These are phyloP conservation scores for Betula pendula DNA, from an alignment of 306 rosid genomes.

Conservation along the genomic window DNA sequence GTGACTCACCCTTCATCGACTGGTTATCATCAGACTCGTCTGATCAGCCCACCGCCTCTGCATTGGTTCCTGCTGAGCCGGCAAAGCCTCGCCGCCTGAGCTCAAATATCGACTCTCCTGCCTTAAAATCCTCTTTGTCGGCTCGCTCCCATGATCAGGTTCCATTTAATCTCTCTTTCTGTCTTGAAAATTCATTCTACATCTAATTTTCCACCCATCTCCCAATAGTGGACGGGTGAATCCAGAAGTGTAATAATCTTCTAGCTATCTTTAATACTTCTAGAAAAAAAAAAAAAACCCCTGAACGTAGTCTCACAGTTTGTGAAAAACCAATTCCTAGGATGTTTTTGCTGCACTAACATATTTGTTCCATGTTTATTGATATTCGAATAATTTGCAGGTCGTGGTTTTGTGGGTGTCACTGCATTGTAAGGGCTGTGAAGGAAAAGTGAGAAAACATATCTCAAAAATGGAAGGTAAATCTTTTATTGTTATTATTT, in stretches of 20 bases:
- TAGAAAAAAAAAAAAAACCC: neutral
- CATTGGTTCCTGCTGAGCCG: constrained; percentile 24
- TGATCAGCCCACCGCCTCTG: constrained; percentile 18
- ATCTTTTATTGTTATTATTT: too few species aligned
- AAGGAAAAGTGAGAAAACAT: constrained; percentile 78
- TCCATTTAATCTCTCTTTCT: neutral
- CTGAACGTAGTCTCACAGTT: neutral
- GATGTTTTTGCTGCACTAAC: too few species aligned
- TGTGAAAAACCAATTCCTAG: neutral
- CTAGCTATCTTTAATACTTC: neutral
- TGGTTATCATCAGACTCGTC: constrained; percentile 53
- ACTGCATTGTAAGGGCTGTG: constrained; percentile 87
- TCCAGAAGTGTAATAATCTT: too few species aligned
- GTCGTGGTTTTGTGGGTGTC: constrained; percentile 82
- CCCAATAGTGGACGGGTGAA: too few species aligned
- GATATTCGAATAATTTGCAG: constrained; percentile 33
- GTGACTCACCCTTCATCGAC: constrained; percentile 46
- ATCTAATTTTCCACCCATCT: too few species aligned
- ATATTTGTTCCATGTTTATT: neutral
- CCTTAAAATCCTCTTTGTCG: constrained; percentile 46
- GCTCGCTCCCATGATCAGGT: constrained; percentile 63
- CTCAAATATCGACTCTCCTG: constrained; percentile 21
- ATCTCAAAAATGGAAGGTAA: constrained; percentile 88
- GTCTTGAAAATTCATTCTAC: too few species aligned
- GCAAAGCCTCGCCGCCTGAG: constrained; percentile 29